Evolutionary conservation across 345 rosid species (phyloP).

Genomic region (Nephelium lappaceum): DNA sequence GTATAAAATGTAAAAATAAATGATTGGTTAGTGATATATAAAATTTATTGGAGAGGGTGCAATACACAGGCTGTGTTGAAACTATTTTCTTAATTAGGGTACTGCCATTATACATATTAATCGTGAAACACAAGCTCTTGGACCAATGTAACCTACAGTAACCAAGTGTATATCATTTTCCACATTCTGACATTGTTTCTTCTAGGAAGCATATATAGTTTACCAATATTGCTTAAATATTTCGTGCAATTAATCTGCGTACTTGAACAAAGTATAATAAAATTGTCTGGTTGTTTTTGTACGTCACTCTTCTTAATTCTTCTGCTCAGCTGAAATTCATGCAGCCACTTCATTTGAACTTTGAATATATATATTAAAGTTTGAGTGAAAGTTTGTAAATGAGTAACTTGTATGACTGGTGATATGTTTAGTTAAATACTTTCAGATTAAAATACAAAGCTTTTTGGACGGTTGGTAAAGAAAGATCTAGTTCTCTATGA

Average conservation of each 20-base stretch:
- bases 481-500: background rate
- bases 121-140: constrained; percentile 14
- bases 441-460: background rate
- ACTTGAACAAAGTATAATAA: background rate
- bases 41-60: background rate
- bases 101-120: background rate
- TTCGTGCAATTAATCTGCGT: background rate
- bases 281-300: constrained; percentile 1
- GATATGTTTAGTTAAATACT: background rate
- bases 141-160: background rate
- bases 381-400: constrained; percentile 18
- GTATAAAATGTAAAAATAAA: too few species aligned
- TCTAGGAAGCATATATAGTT: background rate
- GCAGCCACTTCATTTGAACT: constrained; percentile 13
- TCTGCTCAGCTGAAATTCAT: background rate
- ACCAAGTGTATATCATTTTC: background rate
- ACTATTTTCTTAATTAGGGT: background rate
- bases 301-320: constrained; percentile 3
- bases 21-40: too few species aligned
- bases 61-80: background rate
- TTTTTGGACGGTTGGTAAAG: constrained; percentile 1
- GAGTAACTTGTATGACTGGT: constrained; percentile 17
- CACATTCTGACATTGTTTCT: constrained; percentile 2
- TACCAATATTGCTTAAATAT: background rate
- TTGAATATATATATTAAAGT: background rate